These are phyloP conservation scores for Leccinum aurantiacum DNA, from an alignment of 768 basidiomycete genomes.

Conservation along the genomic window DNA sequence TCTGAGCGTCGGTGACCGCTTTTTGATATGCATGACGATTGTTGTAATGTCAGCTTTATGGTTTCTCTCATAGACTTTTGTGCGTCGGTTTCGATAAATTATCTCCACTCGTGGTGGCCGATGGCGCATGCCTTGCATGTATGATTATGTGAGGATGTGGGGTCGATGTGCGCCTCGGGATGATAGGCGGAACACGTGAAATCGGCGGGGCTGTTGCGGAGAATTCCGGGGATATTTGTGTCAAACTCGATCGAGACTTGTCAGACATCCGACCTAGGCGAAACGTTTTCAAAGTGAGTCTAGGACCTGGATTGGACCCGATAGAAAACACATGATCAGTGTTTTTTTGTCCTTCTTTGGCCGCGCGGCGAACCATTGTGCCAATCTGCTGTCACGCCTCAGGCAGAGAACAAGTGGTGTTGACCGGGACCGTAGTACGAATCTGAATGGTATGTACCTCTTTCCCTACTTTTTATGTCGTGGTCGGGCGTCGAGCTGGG, in stretches of 20 bases:
- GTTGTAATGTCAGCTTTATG: constrained; percentile 29
- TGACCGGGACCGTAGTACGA: no score
- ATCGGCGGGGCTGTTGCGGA: not conserved
- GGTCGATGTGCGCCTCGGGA: not conserved
- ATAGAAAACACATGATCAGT: no score
- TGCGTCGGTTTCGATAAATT: constrained; percentile 7
- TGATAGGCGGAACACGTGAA: constrained; percentile 1
- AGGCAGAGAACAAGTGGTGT: no score
- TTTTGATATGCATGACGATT: constrained; percentile 9
- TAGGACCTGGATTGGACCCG: no score
- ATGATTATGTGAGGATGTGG: not conserved
- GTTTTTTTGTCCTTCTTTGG: no score
- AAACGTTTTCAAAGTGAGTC: no score
- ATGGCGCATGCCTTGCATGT: not conserved
- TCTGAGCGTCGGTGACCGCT: constrained; percentile 15
- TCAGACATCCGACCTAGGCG: no score
- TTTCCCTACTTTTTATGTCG: not conserved
- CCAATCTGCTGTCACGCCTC: no score
- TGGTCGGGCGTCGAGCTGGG: not conserved
- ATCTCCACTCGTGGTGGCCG: constrained; percentile 1
- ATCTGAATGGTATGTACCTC: no score
- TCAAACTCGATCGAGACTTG: no score
- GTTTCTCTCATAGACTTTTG: constrained; percentile 21
- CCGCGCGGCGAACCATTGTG: no score
- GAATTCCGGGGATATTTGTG: no score